Percentiles rank a stretch among this genome's conserved stretches.
Conservation (phyloP, 768 basidiomycete genomes). For the Kwoniella dejecticola region DNA sequence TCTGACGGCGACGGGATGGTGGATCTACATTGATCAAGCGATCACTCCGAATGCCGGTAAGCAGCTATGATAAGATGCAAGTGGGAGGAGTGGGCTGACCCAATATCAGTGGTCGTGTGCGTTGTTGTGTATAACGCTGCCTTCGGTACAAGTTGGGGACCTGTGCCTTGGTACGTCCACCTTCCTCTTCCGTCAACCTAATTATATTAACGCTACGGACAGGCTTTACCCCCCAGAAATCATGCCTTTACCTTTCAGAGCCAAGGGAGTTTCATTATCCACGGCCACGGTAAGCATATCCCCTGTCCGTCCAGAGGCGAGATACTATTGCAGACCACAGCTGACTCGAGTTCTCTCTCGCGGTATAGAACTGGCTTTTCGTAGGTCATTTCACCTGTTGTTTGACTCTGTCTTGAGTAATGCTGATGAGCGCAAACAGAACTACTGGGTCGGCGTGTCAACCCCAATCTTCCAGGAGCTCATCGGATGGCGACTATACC, state of each 20-base stretch:
- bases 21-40: constrained; percentile 86
- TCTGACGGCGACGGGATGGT: constrained; percentile 80
- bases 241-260: constrained; percentile 83
- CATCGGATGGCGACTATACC: constrained; percentile 88
- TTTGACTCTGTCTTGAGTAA: neutral
- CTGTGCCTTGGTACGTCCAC: constrained; percentile 75
- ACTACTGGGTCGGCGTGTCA: constrained; percentile 82
- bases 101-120: constrained; percentile 68
- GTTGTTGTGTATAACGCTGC: constrained; percentile 93
- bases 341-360: constrained; percentile 9
- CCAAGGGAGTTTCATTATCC: constrained; percentile 92
- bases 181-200: neutral
- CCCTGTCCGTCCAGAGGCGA: neutral
- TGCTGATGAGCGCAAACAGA: constrained; percentile 57
- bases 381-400: constrained; percentile 23
- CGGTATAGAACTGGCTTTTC: constrained; percentile 60
- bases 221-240: constrained; percentile 62
- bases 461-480: constrained; percentile 84
- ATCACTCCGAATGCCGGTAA: constrained; percentile 69
- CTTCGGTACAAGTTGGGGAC: constrained; percentile 84
- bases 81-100: neutral
- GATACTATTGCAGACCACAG: no score
- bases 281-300: constrained; percentile 67
- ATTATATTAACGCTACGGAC: neutral
- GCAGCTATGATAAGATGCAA: neutral